A percentile compares a stretch with the other conserved stretches of the same genome.
phyloP scores from a whole-genome alignment of 108 stramenopile genomes.

The Nitzschia sp. region DNA sequence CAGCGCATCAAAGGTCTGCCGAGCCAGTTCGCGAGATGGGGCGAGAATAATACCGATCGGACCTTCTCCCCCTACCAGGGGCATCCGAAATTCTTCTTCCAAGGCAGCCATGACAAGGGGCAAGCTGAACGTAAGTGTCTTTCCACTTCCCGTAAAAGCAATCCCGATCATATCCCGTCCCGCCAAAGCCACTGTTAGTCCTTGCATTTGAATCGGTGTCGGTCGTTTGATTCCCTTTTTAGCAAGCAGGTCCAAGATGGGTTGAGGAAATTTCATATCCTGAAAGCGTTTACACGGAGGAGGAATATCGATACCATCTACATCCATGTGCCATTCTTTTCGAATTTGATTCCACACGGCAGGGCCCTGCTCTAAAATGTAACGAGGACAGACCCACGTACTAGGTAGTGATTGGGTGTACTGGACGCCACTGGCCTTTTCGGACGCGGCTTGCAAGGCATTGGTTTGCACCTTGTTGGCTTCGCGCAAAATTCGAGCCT shows the following conservation, averaged over 20 bases:
- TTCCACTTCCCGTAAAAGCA: constrained; percentile 96
- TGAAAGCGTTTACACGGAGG: constrained; percentile 90
- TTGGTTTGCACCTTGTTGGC: constrained; percentile 95
- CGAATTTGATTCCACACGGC: constrained; percentile 76
- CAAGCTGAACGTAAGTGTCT: constrained; percentile 94
- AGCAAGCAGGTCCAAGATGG: constrained; percentile 74
- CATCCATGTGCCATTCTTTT: constrained; percentile 95
- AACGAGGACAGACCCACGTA: constrained; percentile 87
- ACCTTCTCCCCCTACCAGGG: constrained; percentile 92
- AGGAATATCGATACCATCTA: constrained; percentile 91
- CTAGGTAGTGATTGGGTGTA: constrained; percentile 85
- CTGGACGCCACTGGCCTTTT: constrained; percentile 85
- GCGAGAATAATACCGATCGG: constrained; percentile 96
- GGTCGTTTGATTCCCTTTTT: constrained; percentile 92
- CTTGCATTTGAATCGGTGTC: constrained; percentile 99
- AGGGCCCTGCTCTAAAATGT: constrained; percentile 74
- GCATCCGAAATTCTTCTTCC: constrained; percentile 95
- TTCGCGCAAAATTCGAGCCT: constrained; percentile 90
- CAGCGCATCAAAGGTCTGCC: constrained; percentile 97
- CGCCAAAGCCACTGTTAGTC: constrained; percentile 93
- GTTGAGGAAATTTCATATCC: constrained; percentile 94
- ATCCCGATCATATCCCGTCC: constrained; percentile 99
- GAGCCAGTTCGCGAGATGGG: constrained; percentile 95
- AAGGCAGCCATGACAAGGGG: constrained; percentile 95
- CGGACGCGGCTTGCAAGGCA: constrained; percentile 93